Evolutionary conservation across 805 yeast species (phyloP).

Genomic region (Pichia deserticola): DNA sequence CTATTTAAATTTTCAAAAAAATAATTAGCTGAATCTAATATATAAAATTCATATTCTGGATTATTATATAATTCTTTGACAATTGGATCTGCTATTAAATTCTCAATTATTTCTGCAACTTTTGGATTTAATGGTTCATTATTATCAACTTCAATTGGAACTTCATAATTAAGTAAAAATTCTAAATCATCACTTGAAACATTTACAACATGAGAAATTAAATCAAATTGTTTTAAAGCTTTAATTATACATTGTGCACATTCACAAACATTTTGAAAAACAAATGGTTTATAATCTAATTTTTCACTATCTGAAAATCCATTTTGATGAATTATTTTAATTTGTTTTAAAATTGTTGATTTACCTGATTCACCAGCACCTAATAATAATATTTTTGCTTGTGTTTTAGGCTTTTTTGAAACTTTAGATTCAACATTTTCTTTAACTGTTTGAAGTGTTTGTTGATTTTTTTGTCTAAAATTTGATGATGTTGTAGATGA

Average conservation of each 20-base stretch:
- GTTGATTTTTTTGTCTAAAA: not conserved
- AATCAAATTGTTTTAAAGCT: conserved; percentile 50
- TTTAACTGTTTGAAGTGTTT: conserved; percentile 5
- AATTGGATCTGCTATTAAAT: conserved; percentile 49
- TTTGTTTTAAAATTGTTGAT: conserved; percentile 74
- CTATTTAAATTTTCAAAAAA: conserved; percentile 63
- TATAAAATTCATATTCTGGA: conserved; percentile 64
- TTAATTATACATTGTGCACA: conserved; percentile 64
- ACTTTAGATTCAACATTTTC: conserved; percentile 6
- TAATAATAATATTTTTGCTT: conserved; percentile 64
- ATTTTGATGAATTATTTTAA: conserved; percentile 67
- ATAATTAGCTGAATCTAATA: conserved; percentile 79
- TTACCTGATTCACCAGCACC: conserved; percentile 90
- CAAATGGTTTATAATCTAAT: conserved; percentile 67
- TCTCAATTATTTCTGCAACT: conserved; percentile 41
- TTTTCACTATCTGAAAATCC: conserved; percentile 69
- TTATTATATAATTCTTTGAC: conserved; percentile 50
- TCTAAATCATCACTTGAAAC: conserved; percentile 34
- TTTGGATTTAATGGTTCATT: conserved; percentile 40
- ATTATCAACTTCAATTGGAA: conserved; percentile 46
- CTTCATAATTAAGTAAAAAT: conserved; percentile 37
- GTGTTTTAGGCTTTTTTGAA: conserved; percentile 25
- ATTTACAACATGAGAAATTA: conserved; percentile 30
- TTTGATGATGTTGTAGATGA: conserved; percentile 1
- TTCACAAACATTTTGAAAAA: conserved; percentile 69